Base-by-base conservation (phyloP, 2,329 filamentous ascomycete species). In the Endoconidiophora polonica region DNA sequence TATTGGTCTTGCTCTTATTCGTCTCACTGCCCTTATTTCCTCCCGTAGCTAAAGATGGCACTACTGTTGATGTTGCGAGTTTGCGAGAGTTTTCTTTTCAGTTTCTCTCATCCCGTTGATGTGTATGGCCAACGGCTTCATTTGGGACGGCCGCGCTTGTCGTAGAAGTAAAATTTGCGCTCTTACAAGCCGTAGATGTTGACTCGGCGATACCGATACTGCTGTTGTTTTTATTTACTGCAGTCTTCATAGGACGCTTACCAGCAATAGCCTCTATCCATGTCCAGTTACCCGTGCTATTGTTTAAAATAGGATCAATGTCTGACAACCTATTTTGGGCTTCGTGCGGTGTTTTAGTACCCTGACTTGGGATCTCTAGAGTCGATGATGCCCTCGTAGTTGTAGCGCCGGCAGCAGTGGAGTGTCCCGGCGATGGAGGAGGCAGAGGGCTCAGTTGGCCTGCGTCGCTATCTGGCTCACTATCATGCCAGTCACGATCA, bases 401-500 rank as follows among this genome's bases (percentile, higher is more conserved):
- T 2, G 9, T 33, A 33, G 18, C 33, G 18, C 29, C 12, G 12
- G 9, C 18, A 41, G 26, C n/a, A 14, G 16, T 18, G 24, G 14
- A 22, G 24, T 4, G 9, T 33, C 29, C 29, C 38, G 40, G 38
- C 5, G 33, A 46, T 43, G 42, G 36, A 10, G 29, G 44, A 55
- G 44, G 38, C 9, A 40, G 45, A 7, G 52, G 52, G 12, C 52
- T 53, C 33, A 53, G 20, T n/a, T 44, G 44, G 20, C 52, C 63
- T 45, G 52, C 54, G 48, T 67, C 69, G 58, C 63, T 70, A 52
- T 71, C 68, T 41, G 66, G 63, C 39, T 64, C 68, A 51, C 66
- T 76, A 55, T 79, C 76, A 7, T 67, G 66, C 66, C 77, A 80
- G 59, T 82, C 77, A 9, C 71, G 67, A 45, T 83, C 79, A 59